phyloP scores from a whole-genome alignment of 2,329 filamentous ascomycete species.

The Pseudogymnoascus sp. region DNA sequence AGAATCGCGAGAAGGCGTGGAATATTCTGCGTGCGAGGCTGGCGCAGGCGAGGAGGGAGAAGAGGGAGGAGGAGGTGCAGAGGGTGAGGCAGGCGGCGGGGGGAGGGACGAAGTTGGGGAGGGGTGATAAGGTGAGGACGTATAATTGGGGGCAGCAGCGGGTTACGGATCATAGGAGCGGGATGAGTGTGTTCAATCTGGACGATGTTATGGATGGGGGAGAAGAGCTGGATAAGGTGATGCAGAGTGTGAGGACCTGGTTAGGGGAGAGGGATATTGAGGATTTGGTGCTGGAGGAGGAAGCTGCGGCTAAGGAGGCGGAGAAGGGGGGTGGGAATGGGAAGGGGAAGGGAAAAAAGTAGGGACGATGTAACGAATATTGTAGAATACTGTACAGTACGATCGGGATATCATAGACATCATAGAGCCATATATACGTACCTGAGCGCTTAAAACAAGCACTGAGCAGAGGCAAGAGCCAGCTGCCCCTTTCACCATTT shows the following conservation, averaged over 20 bases:
- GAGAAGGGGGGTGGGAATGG: neutral
- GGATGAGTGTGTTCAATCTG: slow-evolving; percentile 55
- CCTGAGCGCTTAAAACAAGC: neutral
- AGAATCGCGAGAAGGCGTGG: slow-evolving; percentile 86
- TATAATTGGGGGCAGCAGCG: slow-evolving; percentile 65
- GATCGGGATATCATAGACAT: neutral
- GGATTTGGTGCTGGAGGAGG: slow-evolving; percentile 44
- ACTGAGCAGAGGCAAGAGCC: too few relatives aligned
- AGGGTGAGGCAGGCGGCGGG: slow-evolving; percentile 69
- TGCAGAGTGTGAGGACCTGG: slow-evolving; percentile 61
- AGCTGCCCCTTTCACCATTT: too few relatives aligned
- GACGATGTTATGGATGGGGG: slow-evolving; percentile 59
- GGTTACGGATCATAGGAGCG: slow-evolving; percentile 65
- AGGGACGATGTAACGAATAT: neutral
- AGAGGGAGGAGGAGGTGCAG: slow-evolving; percentile 71
- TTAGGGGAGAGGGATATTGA: slow-evolving; percentile 57
- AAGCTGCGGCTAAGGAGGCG: slow-evolving; percentile 22
- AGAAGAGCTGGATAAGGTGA: slow-evolving; percentile 52
- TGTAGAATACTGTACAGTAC: neutral
- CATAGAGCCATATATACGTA: neutral
- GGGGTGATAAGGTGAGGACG: slow-evolving; percentile 82
- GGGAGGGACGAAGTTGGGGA: slow-evolving; percentile 71
- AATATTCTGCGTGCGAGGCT: slow-evolving; percentile 71
- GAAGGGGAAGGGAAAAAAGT: neutral
- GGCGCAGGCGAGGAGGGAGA: slow-evolving; percentile 71